Evolutionary conservation across 768 basidiomycete genomes (phyloP), one percentile per base, ranked within the genome.

Genomic region (Leccinum obscurum): DNA sequence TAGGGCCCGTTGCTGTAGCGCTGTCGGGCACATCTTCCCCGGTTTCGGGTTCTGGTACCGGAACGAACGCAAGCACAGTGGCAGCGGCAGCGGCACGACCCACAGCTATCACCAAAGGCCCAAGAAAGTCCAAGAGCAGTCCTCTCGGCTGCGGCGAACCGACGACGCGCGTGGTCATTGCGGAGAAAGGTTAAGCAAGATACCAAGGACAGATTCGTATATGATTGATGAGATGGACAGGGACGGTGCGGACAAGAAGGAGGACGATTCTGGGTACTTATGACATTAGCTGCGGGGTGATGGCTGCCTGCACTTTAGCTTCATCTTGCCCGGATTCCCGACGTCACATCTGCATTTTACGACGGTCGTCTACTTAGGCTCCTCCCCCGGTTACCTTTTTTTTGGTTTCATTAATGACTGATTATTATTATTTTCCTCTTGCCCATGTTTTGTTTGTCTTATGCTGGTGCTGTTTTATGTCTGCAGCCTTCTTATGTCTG

Each of bases 121-220:
- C 28, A 28, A 28, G 28, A 1, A 8, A 28, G 28, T 28, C 1
- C 7, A 28, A 28, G 28, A 28, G 28, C 28, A 28, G 7, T 28
- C 28, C 28, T 28, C 28, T 28, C 28, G 28, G 8, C 7, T 1
- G 8, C 28, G 28, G 28, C 28, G 28, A 28, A 28, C 28, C 28
- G 28, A 68, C 76, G 49, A 69, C 64, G 8, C 79, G 80, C 2
- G 72, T 80, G 4, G 78, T 82, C 22, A 77, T 82, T 35, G 81
- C 84, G 15, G 83, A 83, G 2, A 68, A 75, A 77, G 66, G 73
- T 84, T 28, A 78, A 77, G 57, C 75, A 72, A 62, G 72, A 70
- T 56, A 69, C 66, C 41, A 41, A 41, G 41, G 17, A n/a, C 41
- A 17, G 48, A 66, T 62, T 50, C 75, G 75, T 52, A 77, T 76